phyloP scores from a whole-genome alignment of 108 stramenopile genomes.

The Nannochloropsis oceanica region DNA sequence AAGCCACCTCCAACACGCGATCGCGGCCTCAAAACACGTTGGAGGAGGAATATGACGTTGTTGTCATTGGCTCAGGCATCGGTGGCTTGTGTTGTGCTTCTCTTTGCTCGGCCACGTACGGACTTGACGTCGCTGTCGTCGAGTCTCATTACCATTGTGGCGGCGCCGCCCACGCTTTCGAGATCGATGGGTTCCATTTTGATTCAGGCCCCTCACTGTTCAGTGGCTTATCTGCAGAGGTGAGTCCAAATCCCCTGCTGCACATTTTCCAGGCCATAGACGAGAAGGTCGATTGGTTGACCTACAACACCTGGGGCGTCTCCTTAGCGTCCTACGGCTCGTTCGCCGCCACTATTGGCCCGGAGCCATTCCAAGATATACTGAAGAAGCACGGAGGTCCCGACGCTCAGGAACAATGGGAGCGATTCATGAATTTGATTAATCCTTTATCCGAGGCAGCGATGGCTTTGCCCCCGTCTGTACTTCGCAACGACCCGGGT shows the following conservation, averaged over 20 bases:
- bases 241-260: conserved; percentile 74
- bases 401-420: conserved; percentile 30
- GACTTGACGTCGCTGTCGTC: conserved; percentile 29
- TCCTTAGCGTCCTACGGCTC: conserved; percentile 11
- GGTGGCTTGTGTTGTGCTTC: conserved; percentile 32
- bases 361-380: conserved; percentile 22
- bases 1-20: neutral
- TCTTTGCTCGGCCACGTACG: conserved; percentile 24
- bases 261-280: conserved; percentile 78
- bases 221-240: conserved; percentile 52
- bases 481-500: conserved; percentile 16
- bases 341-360: conserved; percentile 22
- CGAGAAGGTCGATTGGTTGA: conserved; percentile 30
- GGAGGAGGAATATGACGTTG: conserved; percentile 21
- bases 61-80: conserved; percentile 23
- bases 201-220: conserved; percentile 86
- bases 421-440: conserved; percentile 12
- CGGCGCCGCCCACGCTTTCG: conserved; percentile 33
- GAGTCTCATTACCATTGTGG: conserved; percentile 35
- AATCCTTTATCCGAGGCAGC: conserved; percentile 22
- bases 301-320: conserved; percentile 31
- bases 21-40: neutral
- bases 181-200: conserved; percentile 54
- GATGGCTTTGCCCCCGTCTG: conserved; percentile 29
- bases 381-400: conserved; percentile 13